Conservation (phyloP, 345 rosid species). For the Eucalyptus victrix region DNA sequence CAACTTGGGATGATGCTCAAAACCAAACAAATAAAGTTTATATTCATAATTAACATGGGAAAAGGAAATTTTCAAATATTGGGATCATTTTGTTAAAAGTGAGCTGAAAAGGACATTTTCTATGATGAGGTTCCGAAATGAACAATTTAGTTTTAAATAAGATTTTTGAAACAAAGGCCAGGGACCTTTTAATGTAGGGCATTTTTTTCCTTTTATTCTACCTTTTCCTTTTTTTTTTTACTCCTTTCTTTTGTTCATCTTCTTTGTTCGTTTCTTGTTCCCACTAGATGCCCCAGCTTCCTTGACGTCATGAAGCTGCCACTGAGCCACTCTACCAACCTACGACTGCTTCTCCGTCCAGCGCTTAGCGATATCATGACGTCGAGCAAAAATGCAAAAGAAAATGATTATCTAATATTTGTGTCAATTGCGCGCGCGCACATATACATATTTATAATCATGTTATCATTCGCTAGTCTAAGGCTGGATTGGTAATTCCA, state of each 20-base stretch:
- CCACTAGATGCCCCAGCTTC: background rate
- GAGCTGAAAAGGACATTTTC: background rate
- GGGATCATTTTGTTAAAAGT: background rate
- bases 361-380: background rate
- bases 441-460: background rate
- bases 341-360: background rate
- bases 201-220: too few relatives aligned
- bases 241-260: background rate
- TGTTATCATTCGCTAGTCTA: background rate
- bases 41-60: background rate
- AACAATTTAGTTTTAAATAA: too few relatives aligned
- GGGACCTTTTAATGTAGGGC: background rate
- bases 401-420: too few relatives aligned
- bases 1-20: background rate
- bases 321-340: background rate
- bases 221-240: too few relatives aligned
- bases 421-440: background rate
- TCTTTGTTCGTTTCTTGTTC: background rate
- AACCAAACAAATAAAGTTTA: too few relatives aligned
- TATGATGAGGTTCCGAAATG: too few relatives aligned
- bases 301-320: background rate
- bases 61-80: background rate
- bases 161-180: background rate
- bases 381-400: background rate
- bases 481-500: background rate